Base-by-base conservation (phyloP, 306 rosid species). In the Lupinus albus region DNA sequence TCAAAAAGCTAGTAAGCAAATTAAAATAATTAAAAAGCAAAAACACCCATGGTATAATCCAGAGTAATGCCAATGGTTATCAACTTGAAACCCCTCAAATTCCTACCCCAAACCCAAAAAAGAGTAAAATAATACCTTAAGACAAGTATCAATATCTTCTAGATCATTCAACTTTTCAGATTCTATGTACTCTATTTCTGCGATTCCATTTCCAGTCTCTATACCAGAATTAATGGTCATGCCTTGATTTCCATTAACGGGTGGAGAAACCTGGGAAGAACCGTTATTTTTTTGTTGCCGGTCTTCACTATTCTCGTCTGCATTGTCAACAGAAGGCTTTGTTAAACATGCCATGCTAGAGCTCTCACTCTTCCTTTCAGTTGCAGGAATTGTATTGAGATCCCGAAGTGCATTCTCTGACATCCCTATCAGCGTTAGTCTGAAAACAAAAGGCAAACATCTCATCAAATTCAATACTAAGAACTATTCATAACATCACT, bases 111-210 rank as follows among this genome's bases (percentile, higher is more conserved):
- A 1, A 80, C 72, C 71, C 33, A 42, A 66, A 61, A 36, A 41
- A 25, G 3, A 36, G 55, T 16, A 67, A 58, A 70, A 38, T 11
- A 76, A 64, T 86, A 89, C 99, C 99, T 83, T 84, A 33, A 93
- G 86, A 76, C 86, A 80, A 30, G 76, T 50, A 48, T 87, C 89
- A 61, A 73, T 59, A 53, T 93, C 96, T 75, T 88, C 95, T 56
- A 93, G 16, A 76, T 90, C 96, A 61, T 51, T 80, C 85, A 93
- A 77, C 52, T 90, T 88, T 84, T 88, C 92, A 59, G 99, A 86
- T 42, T 90, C 95, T 6, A 88, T 81, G 83, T 93, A 93, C 72
- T 86, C 99, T 64, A 93, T 86, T 84, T 93, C 99, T 13, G 79
- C 62, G 0, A 32, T 32, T 32, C 36, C 36, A 82, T 8, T 79